Base-by-base conservation (phyloP, 331 rosid species). In the Stylosanthes scabra region DNA sequence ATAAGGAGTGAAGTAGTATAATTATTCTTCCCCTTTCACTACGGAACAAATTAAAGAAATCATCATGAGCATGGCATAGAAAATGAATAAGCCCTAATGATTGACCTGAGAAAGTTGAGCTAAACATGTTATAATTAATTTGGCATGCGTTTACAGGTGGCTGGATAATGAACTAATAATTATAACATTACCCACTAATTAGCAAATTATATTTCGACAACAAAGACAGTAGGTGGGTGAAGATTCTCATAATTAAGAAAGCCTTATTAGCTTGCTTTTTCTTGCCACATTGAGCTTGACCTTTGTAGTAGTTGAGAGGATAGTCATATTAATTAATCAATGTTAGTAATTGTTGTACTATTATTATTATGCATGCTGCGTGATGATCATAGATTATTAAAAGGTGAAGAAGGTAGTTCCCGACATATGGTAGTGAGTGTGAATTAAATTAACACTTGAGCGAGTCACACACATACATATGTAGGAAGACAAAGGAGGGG, bases 351-450 rank as follows among this genome's bases (percentile, higher is more conserved):
- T 50, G 79, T 14, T 65, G 72, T 71, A 83, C 37, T 31, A 31
- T 31, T 31, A 20, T 20, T 20, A 81, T 83, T 81, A 85, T 81
- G 42, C 70, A 62, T 69, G 82, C 37, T 58, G 60, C 74, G 75
- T 71, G 84, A 74, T 20, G 25, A 20, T 20, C 25, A 70, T 78
- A 77, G 62, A 63, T 83, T 77, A 70, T 83, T 81, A 69, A 67
- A 77, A 46, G 58, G 20, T 20, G 25, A 20, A 20, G 25, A 20
- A 20, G 66, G 74, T 74, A 66, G 63, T 68, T 58, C 59, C 85
- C 80, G 77, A 70, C 80, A 85, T 68, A 61, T 81, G 85, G 87
- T 83, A 84, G 78, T 86, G 82, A 78, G 77, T 64, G 79, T 45
- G 56, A 42, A 59, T 61, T 68, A 31, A 31, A 31, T 1, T 31